Base-by-base conservation (phyloP, 2,329 filamentous ascomycete species). In the Fusarium hostae region DNA sequence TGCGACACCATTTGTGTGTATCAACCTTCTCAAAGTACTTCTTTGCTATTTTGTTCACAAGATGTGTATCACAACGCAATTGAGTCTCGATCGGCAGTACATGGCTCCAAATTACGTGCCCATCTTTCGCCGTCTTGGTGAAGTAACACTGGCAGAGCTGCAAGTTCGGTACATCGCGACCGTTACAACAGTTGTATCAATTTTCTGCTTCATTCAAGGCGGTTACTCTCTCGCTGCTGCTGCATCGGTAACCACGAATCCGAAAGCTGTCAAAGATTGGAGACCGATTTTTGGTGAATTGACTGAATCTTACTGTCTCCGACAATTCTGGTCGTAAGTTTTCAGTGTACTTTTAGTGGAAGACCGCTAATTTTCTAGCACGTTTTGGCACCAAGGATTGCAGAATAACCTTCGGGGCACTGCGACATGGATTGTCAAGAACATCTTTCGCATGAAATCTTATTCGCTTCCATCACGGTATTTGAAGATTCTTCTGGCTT, bases 171-270 rank as follows among this genome's bases (percentile, higher is more conserved):
- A 71, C 51, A 62, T 71, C 2, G 70, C 71, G 5, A 74, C 71
- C 5, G 16, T 73, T 1, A 73, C 71, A 9, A 74, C 71, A 4
- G 71, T 74, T 3, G 43, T 73, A 7, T 73, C 71, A 12, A 66
- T 74, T 20, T 74, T 73, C 37, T 73, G 70, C 60, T 74, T 74
- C 24, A 73, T 71, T 4, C 71, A 74, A 28, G 71, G 70, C 3
- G 71, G 71, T 3, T 74, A 73, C 44, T 73, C 70, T 4, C 20
- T 74, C 3, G 61, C 67, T 12, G 64, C 71, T 4, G 59, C 68
- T 11, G 45, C 24, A 35, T 73, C 71, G 0, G 68, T 66, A 0
- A 48, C n/a, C 2, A 63, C 66, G 32, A 71, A 71, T 9, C 67
- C 70, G 0, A 63, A 63, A 18, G 68, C 52, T 9, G 61, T 71